These are phyloP conservation scores for Cryptosporidium meleagridis DNA, from an alignment of 169 alveolate genomes.

Conservation along the genomic window DNA sequence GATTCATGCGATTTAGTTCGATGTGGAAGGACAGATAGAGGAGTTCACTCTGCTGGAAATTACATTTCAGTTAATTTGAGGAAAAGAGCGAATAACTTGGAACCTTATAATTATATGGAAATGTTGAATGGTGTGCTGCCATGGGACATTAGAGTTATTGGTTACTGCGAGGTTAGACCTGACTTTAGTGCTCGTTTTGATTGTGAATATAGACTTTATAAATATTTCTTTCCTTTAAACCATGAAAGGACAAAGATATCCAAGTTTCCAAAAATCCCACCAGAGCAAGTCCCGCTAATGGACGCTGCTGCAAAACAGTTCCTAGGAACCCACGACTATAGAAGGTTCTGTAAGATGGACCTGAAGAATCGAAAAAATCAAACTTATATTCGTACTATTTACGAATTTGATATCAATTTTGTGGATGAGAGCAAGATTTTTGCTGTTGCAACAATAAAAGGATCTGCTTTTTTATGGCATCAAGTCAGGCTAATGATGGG, in stretches of 20 bases:
- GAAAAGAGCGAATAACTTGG: conserved; percentile 52
- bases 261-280: conserved; percentile 17
- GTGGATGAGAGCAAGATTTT: not conserved
- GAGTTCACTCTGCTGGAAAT: conserved; percentile 91
- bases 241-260: conserved; percentile 78
- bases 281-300: conserved; percentile 19
- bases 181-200: conserved; percentile 91
- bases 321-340: conserved; percentile 89
- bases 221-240: conserved; percentile 86
- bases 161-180: conserved; percentile 81
- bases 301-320: conserved; percentile 80
- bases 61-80: conserved; percentile 83
- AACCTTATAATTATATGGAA: conserved; percentile 78
- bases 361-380: conserved; percentile 75
- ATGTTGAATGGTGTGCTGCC: conserved; percentile 87
- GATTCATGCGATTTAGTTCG: conserved; percentile 63
- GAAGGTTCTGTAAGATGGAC: conserved; percentile 89
- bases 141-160: conserved; percentile 85
- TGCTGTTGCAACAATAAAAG: conserved; percentile 80
- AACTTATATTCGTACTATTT: conserved; percentile 58
- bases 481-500: conserved; percentile 87
- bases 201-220: conserved; percentile 88
- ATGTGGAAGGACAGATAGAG: conserved; percentile 93
- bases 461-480: conserved; percentile 88
- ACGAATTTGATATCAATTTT: conserved; percentile 24